Base-by-base conservation (phyloP, 2,329 filamentous ascomycete species). In the Alternaria sp. region DNA sequence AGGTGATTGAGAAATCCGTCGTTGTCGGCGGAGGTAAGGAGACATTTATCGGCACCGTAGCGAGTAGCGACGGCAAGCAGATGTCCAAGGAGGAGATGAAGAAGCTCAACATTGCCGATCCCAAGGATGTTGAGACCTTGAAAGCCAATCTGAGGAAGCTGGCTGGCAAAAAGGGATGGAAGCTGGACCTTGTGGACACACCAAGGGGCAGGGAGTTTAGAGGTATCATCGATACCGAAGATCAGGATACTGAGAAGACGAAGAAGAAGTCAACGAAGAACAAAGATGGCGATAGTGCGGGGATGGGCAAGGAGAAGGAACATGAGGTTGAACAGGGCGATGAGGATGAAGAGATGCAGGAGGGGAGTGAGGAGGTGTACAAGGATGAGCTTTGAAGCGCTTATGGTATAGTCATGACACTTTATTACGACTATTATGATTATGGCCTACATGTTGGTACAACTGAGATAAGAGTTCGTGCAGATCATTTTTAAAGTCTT, bases 121-220 rank as follows among this genome's bases (percentile, higher is more conserved):
- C 87, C 0, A 86, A 90, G 50, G 85, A 89, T 46, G 84, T 97
- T 4, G 89, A 94, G 70, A 84, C 89, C 49, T 83, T 97, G 75
- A 87, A 87, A 71, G 85, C 89, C 66, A 84, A 92, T 74, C 80
- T 97, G 61, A 85, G 91, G 75, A 86, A 88, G 71, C 75, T 91
- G 44, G 92, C 92, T 0, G 87, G 89, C 3, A 88, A 90, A 8
- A 87, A 89, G 68, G 88, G 89, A 15, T 97, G 93, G 93, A 91
- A 89, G 72, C 82, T 97, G 62, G 92, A 96, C 78, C 84, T 96
- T 13, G 87, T 96, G 1, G 91, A 96, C 72, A 84, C 88, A 11
- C 87, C 90, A 2, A 85, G 87, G 5, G 85, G 85, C 21, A 82
- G 87, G 65, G 90, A 93, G 74, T 87, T 95, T 44, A 83, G 90